Conservation (phyloP, 805 yeast species). For the Wickerhamomyces sydowiorum region DNA sequence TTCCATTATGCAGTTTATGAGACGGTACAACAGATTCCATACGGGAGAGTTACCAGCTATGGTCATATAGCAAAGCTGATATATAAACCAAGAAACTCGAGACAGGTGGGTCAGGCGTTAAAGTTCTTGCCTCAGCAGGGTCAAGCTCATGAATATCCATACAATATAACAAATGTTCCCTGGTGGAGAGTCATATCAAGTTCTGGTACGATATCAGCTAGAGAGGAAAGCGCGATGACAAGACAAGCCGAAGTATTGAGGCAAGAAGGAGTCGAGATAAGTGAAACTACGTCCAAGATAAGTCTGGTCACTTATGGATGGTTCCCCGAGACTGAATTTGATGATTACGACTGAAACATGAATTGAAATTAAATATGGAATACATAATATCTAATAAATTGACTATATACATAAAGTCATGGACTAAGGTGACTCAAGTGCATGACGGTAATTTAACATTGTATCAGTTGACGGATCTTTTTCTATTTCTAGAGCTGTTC, state of each 20-base stretch:
- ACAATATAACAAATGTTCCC: constrained; percentile 38
- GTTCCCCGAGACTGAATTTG: constrained; percentile 47
- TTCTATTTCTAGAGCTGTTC: neutral
- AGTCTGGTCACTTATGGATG: constrained; percentile 52
- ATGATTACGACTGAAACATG: constrained; percentile 13
- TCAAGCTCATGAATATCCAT: constrained; percentile 16
- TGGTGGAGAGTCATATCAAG: constrained; percentile 79
- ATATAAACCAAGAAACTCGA: constrained; percentile 56
- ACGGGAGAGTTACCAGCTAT: constrained; percentile 63
- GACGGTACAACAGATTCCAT: constrained; percentile 48
- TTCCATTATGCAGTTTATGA: constrained; percentile 60
- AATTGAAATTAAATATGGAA: too few relatives aligned
- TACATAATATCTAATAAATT: neutral
- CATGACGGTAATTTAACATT: neutral
- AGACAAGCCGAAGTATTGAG: constrained; percentile 40
- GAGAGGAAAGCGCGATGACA: constrained; percentile 37
- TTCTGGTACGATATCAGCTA: constrained; percentile 55
- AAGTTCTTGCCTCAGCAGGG: constrained; percentile 37
- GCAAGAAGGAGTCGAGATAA: constrained; percentile 43
- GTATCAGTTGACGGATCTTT: neutral
- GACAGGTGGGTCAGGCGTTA: constrained; percentile 71
- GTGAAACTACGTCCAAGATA: constrained; percentile 23
- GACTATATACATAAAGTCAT: neutral
- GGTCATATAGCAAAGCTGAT: constrained; percentile 69
- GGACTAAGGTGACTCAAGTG: too few relatives aligned